Conservation (phyloP, 2,329 filamentous ascomycete genomes). For the Claviceps lovelessii region DNA sequence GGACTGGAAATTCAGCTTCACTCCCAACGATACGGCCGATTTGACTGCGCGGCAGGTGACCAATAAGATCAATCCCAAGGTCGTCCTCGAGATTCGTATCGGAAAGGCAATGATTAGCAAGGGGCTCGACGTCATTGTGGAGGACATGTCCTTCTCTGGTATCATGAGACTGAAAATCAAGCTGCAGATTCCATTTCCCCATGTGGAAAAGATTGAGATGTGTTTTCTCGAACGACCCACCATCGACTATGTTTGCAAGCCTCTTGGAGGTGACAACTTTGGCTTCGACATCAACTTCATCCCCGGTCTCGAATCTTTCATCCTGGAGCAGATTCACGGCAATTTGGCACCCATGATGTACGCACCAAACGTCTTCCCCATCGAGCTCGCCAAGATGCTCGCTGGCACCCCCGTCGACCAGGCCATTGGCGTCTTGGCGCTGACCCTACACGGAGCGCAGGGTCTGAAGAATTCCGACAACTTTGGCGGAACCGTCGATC, state of each 20-base stretch:
- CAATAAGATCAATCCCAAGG: constrained; percentile 93
- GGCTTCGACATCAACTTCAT: constrained; percentile 99
- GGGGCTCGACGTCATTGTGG: constrained; percentile 90
- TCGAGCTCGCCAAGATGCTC: constrained; percentile 97
- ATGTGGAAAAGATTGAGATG: constrained; percentile 88
- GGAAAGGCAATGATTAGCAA: constrained; percentile 97
- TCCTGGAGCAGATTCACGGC: constrained; percentile 88
- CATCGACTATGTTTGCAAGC: constrained; percentile 97
- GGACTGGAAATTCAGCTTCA: constrained; percentile 99
- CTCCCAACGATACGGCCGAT: constrained; percentile 82
- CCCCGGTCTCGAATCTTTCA: constrained; percentile 83
- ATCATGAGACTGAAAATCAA: constrained; percentile 97
- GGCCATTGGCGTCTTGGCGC: constrained; percentile 82
- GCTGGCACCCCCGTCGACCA: constrained; percentile 88
- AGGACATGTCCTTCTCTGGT: constrained; percentile 92
- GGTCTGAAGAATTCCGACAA: constrained; percentile 92
- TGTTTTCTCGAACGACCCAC: constrained; percentile 80
- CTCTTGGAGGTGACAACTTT: constrained; percentile 83
- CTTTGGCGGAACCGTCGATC: constrained; percentile 81
- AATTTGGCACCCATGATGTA: constrained; percentile 98
- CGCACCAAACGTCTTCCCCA: constrained; percentile 89
- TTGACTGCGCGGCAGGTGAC: constrained; percentile 81
- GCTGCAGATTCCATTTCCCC: constrained; percentile 87
- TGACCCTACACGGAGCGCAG: constrained; percentile 81
- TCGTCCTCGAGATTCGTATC: constrained; percentile 85